A percentile compares a stretch with the other conserved stretches of the same genome.
These are phyloP conservation scores for Boletellus emodensis DNA, from an alignment of 768 basidiomycete species.

Conservation along the genomic window DNA sequence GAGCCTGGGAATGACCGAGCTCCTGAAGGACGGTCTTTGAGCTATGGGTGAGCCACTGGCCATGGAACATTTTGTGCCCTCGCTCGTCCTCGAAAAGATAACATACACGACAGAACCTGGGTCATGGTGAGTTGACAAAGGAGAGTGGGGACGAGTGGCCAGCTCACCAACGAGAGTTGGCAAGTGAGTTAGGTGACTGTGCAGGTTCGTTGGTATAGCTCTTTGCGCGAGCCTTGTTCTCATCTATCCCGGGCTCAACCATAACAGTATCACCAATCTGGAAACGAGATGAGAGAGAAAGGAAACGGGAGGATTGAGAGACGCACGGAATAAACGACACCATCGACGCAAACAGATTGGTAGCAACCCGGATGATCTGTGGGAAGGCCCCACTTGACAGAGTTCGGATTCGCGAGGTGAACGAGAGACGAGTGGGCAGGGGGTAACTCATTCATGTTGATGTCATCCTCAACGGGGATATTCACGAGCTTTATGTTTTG, in stretches of 20 bases:
- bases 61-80: constrained; percentile 56
- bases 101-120: constrained; percentile 67
- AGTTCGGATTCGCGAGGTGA: constrained; percentile 29
- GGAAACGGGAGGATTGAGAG: not conserved
- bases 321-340: constrained; percentile 51
- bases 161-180: constrained; percentile 57
- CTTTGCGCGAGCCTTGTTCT: constrained; percentile 37
- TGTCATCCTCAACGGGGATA: constrained; percentile 25
- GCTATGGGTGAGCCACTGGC: constrained; percentile 66
- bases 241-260: constrained; percentile 55
- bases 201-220: constrained; percentile 39
- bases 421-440: constrained; percentile 15
- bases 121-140: not conserved
- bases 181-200: constrained; percentile 51
- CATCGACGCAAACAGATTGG: constrained; percentile 50
- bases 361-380: constrained; percentile 35
- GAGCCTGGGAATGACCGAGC: constrained; percentile 55
- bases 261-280: constrained; percentile 64
- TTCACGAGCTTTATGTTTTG: constrained; percentile 41
- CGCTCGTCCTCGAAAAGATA: constrained; percentile 51
- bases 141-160: not conserved
- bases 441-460: constrained; percentile 14
- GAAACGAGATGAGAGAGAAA: constrained; percentile 7
- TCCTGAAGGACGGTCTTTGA: constrained; percentile 64
- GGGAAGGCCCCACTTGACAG: constrained; percentile 33